Evolutionary conservation across 371 early-diverging fungal species (phyloP), one percentile per base, ranked within the genome.

Genomic region (Mucor mucedo): DNA sequence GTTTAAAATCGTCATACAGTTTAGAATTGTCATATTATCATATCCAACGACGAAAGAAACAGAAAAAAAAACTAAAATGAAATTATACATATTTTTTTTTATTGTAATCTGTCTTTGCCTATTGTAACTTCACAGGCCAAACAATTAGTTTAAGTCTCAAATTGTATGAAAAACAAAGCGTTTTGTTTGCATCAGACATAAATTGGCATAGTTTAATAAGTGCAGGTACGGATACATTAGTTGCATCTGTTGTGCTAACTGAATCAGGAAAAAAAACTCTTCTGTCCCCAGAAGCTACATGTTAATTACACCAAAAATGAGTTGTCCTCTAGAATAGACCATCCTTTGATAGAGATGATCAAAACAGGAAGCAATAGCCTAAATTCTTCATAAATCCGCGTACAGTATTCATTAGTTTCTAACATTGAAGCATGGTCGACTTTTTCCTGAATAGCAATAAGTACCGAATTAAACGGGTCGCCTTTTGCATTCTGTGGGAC

Each of bases 141-240:
- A 39, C 29, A 50, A 44, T 58, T 58, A 64, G 28, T 64, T 21
- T 47, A 52, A 47, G 65, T 14, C 32, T 64, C 27, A 16, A 35
- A 48, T 52, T 27, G 52, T 58, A 40, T 16, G 32, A 41, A 21
- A 64, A 58, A 29, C 33, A 13, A 50, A 64, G 32, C 14, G 39
- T 52, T 58, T 64, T 64, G 41, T 54, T 64, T 29, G 53, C 44
- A 27, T 44, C 45, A 42, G 52, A 57, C 33, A 58, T 30, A 52
- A 64, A 64, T 10, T 64, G 64, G 52, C 64, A 64, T 45, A 64
- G 21, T 57, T 57, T 27, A 39, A 47, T 35, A 45, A 59, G 27
- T 59, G 40, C 9, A 39, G 39, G 49, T 59, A 13, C 47, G 32
- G 38, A 29, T n/a, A 13, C 48, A 29, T 47, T 28, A 33, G 40